These are phyloP conservation scores for Tausonia pullulans DNA, from an alignment of 1,284 basidiomycete genomes.

Conservation along the genomic window DNA sequence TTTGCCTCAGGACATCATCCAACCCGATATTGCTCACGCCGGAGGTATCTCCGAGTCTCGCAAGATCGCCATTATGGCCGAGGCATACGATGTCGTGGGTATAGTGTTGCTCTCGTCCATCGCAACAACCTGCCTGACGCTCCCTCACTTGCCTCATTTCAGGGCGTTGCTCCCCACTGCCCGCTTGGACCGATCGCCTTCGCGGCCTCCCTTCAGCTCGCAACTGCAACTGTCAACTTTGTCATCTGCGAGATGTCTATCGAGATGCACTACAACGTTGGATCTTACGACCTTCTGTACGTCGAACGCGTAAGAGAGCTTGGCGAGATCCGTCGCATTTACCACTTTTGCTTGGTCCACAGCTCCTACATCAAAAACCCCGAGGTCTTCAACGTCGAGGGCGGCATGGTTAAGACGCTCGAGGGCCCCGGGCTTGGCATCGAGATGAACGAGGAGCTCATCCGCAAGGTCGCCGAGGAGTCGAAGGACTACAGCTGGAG, in stretches of 20 bases:
- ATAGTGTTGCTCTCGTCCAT: neutral
- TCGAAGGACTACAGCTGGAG: conserved; percentile 38
- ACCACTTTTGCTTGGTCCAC: too few relatives aligned
- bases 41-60: conserved; percentile 53
- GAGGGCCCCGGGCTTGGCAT: conserved; percentile 56
- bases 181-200: conserved; percentile 53
- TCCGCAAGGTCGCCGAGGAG: conserved; percentile 42
- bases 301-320: conserved; percentile 38
- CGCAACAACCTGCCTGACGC: neutral
- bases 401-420: conserved; percentile 49
- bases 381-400: conserved; percentile 49
- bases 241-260: conserved; percentile 29
- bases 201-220: conserved; percentile 44
- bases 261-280: conserved; percentile 54
- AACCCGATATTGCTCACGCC: conserved; percentile 43
- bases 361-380: conserved; percentile 42
- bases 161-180: conserved; percentile 36
- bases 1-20: conserved; percentile 41
- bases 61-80: conserved; percentile 56
- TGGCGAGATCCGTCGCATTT: conserved; percentile 18
- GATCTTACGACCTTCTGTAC: conserved; percentile 45
- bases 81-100: conserved; percentile 48
- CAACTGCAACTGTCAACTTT: conserved; percentile 35
- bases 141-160: neutral
- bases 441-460: conserved; percentile 52